Percentiles rank a stretch among this genome's conserved stretches.
Evolutionary conservation across 1,139 yeast genomes (phyloP).

Genomic region (Candida sp.): DNA sequence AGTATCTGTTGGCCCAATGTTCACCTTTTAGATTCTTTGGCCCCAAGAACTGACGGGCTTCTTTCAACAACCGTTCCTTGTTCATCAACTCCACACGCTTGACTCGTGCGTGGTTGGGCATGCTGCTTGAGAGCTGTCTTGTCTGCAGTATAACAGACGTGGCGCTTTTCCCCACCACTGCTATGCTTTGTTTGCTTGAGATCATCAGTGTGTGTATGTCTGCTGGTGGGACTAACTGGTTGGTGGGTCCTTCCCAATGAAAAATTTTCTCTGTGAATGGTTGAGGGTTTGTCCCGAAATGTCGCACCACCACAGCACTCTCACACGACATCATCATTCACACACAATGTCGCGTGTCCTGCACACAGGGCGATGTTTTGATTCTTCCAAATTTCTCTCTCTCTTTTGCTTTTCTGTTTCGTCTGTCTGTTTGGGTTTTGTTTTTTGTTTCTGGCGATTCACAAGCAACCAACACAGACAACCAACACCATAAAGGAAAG

Average conservation of each 20-base stretch:
- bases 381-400: not conserved
- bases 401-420: not conserved
- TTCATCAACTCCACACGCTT: slow-evolving; percentile 11
- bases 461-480: not conserved
- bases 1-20: slow-evolving; percentile 77
- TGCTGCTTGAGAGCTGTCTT: slow-evolving; percentile 5
- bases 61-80: slow-evolving; percentile 8
- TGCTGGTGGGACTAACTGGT: not conserved
- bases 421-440: not conserved
- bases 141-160: slow-evolving; percentile 3
- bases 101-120: slow-evolving; percentile 5
- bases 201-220: not conserved
- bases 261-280: not conserved
- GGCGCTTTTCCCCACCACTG: not conserved
- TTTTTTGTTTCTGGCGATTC: not conserved
- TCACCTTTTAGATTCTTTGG: slow-evolving; percentile 87
- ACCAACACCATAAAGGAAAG: not conserved
- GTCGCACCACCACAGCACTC: not conserved
- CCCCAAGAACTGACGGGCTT: slow-evolving; percentile 60
- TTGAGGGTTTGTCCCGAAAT: not conserved
- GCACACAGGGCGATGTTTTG: not conserved
- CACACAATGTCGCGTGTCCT: not conserved
- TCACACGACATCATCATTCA: not conserved
- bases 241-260: not conserved
- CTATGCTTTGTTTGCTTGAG: not conserved